Conservation (phyloP, 129 eudicot species). For the Lactuca sativa region DNA sequence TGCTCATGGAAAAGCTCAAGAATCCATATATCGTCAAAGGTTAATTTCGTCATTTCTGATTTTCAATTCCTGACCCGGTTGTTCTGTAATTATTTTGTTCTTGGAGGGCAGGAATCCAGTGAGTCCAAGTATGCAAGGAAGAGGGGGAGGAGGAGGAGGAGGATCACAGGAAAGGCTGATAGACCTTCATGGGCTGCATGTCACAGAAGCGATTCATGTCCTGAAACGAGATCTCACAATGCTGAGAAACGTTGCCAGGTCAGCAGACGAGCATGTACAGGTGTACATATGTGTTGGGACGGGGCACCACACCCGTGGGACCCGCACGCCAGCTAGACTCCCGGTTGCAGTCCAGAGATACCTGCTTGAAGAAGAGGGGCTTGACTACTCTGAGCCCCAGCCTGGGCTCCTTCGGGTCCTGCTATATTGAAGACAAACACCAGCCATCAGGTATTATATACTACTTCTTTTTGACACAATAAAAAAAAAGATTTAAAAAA, state of each 20-base stretch:
- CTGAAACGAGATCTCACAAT: conserved; percentile 65
- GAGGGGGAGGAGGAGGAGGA: conserved; percentile 53
- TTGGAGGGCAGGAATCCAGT: conserved; percentile 59
- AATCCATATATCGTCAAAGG: conserved; percentile 87
- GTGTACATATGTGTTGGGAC: conserved; percentile 88
- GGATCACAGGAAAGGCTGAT: conserved; percentile 59
- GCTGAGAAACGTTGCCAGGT: conserved; percentile 76
- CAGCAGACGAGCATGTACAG: conserved; percentile 66
- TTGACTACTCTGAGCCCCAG: conserved; percentile 83
- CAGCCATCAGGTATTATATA: conserved; percentile 46
- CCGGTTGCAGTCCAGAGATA: conserved; percentile 81
- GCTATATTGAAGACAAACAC: conserved; percentile 45
- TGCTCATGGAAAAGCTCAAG: conserved; percentile 90
- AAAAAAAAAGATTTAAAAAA: conserved; percentile 23
- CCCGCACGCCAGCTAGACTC: conserved; percentile 82
- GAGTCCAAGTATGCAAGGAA: conserved; percentile 48
- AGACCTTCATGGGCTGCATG: conserved; percentile 86
- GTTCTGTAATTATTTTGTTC: conserved; percentile 18
- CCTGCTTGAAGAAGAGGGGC: conserved; percentile 89
- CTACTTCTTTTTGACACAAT: conserved; percentile 52
- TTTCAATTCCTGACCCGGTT: not conserved
- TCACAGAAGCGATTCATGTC: conserved; percentile 78
- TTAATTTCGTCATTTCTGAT: conserved; percentile 23
- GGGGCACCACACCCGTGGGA: conserved; percentile 83
- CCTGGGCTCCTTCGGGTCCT: conserved; percentile 88